Evolutionary conservation across 345 rosid genomes (phyloP).

Genomic region (Jatropha curcas): DNA sequence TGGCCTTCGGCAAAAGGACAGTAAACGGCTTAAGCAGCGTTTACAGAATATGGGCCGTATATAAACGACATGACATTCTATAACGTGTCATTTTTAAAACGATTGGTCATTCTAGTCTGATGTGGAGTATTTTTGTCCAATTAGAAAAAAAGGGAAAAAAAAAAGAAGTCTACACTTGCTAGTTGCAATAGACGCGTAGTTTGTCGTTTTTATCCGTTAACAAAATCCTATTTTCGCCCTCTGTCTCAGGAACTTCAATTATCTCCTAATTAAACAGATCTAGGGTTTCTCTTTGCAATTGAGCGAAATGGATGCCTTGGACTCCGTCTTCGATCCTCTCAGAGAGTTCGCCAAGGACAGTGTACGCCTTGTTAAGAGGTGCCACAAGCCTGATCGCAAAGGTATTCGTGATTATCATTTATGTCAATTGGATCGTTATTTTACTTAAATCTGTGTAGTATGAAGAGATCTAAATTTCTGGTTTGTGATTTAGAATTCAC

Average conservation of each 20-base stretch:
- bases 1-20: too few species aligned
- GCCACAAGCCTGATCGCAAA: constrained; percentile 83
- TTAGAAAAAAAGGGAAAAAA: neutral
- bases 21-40: too few species aligned
- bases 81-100: too few species aligned
- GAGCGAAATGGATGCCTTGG: constrained; percentile 61
- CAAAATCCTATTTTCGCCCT: neutral
- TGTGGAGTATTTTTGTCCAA: neutral
- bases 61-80: too few species aligned
- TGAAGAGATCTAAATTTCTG: constrained; percentile 5
- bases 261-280: neutral
- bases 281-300: neutral
- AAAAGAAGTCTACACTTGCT: neutral
- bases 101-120: neutral
- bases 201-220: neutral
- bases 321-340: constrained; percentile 64
- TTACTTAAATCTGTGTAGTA: neutral
- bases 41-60: too few species aligned
- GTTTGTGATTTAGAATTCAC: constrained; percentile 49
- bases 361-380: constrained; percentile 73
- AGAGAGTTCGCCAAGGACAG: constrained; percentile 81
- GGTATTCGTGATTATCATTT: constrained; percentile 23
- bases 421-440: neutral
- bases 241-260: too few species aligned
- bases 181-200: neutral